phyloP scores from a whole-genome alignment of 1,139 yeast genomes.

The Blastobotrys malaysiensis region DNA sequence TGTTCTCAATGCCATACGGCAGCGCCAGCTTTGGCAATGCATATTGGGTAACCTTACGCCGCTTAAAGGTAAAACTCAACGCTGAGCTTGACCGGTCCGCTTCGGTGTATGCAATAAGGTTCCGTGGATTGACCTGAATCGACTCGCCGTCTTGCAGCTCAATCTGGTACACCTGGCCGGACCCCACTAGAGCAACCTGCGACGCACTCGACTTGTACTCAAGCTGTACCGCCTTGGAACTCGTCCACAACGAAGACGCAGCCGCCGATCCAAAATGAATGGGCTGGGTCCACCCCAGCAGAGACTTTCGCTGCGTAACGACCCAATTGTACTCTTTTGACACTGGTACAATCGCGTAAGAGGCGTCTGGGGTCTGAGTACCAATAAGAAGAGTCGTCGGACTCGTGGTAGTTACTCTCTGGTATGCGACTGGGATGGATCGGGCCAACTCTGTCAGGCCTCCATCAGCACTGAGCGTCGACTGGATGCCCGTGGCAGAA shows the following conservation, averaged over 20 bases:
- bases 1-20: neutral
- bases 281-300: slow-evolving; percentile 31
- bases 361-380: slow-evolving; percentile 7
- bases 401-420: slow-evolving; percentile 23
- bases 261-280: slow-evolving; percentile 15
- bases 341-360: slow-evolving; percentile 14
- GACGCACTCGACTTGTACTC: slow-evolving; percentile 19
- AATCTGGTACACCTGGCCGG: slow-evolving; percentile 32
- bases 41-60: neutral
- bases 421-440: slow-evolving; percentile 23
- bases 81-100: neutral
- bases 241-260: slow-evolving; percentile 11
- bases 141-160: slow-evolving; percentile 29
- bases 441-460: slow-evolving; percentile 18
- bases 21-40: neutral
- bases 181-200: slow-evolving; percentile 32
- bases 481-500: slow-evolving; percentile 33
- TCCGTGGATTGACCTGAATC: slow-evolving; percentile 29
- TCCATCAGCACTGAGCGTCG: slow-evolving; percentile 19
- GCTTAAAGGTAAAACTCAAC: neutral
- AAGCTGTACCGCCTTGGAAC: neutral
- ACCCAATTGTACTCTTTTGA: slow-evolving; percentile 24
- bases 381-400: slow-evolving; percentile 25
- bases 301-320: slow-evolving; percentile 29
- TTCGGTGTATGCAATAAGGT: slow-evolving; percentile 31